Percentiles rank a stretch among this genome's conserved stretches.
phyloP scores from a whole-genome alignment of 2,329 filamentous ascomycete genomes.

The Aspergillus melleus region DNA sequence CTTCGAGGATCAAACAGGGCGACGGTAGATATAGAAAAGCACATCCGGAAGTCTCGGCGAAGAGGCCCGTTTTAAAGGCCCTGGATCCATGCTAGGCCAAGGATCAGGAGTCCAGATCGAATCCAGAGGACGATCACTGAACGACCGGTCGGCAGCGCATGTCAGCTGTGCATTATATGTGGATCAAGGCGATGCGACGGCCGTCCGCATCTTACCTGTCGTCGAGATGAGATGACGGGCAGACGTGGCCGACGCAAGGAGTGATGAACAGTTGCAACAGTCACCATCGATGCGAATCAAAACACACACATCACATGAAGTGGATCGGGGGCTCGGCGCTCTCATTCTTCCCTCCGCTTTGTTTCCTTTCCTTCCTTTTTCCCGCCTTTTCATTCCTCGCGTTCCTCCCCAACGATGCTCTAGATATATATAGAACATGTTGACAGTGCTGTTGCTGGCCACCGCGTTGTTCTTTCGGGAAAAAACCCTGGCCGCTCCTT shows the following conservation, averaged over 20 bases:
- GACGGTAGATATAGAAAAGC: not conserved
- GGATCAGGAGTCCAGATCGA: no score
- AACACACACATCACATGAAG: not conserved
- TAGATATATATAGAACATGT: slow-evolving; percentile 1
- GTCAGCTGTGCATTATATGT: not conserved
- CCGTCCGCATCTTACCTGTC: not conserved
- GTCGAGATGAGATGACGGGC: not conserved
- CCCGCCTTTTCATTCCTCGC: not conserved
- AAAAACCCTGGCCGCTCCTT: slow-evolving; percentile 4
- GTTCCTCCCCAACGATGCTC: not conserved
- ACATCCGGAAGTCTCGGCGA: no score
- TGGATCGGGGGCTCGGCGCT: not conserved
- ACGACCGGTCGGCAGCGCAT: not conserved
- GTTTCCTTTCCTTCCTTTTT: not conserved
- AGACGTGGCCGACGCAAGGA: not conserved
- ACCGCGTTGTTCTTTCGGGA: slow-evolving; percentile 9
- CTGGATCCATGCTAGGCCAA: not conserved
- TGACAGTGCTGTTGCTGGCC: slow-evolving; percentile 8
- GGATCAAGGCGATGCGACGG: not conserved
- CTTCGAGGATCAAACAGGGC: not conserved
- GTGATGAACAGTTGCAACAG: not conserved
- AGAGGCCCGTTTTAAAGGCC: not conserved
- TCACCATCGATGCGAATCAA: no score
- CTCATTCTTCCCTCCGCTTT: not conserved
- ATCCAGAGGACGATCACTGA: not conserved